phyloP scores from a whole-genome alignment of 495 filamentous ascomycete genomes.

The Copromyces sp. region DNA sequence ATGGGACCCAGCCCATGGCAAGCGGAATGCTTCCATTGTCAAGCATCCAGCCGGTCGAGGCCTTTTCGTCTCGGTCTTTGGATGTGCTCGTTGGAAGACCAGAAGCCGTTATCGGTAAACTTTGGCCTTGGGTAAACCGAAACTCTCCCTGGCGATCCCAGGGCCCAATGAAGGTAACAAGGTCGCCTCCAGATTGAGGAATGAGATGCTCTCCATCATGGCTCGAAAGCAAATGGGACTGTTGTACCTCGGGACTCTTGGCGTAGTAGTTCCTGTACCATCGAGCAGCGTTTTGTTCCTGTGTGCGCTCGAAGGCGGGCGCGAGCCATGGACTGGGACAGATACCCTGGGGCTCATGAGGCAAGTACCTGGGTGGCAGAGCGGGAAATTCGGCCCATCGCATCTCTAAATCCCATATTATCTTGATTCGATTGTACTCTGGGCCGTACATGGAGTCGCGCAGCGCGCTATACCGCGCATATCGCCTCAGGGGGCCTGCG shows the following conservation, averaged over 20 bases:
- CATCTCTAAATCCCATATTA: slow-evolving; percentile 30
- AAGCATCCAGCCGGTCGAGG: slow-evolving; percentile 30
- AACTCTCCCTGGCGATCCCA: slow-evolving; percentile 26
- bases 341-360: slow-evolving; percentile 17
- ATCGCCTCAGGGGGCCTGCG: slow-evolving; percentile 33
- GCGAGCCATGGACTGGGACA: slow-evolving; percentile 33
- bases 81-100: slow-evolving; percentile 10
- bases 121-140: slow-evolving; percentile 21
- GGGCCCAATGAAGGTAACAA: slow-evolving; percentile 28
- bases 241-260: slow-evolving; percentile 11
- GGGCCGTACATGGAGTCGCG: slow-evolving; percentile 37
- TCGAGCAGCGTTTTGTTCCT: slow-evolving; percentile 14
- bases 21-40: slow-evolving; percentile 36
- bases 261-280: slow-evolving; percentile 24
- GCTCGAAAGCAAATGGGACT: slow-evolving; percentile 12
- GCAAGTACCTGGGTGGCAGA: slow-evolving; percentile 26
- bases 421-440: slow-evolving; percentile 23
- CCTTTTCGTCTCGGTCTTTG: slow-evolving; percentile 7
- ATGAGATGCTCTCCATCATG: slow-evolving; percentile 17
- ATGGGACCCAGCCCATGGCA: slow-evolving; percentile 34
- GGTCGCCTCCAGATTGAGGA: slow-evolving; percentile 21
- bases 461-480: slow-evolving; percentile 32
- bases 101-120: slow-evolving; percentile 15
- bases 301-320: slow-evolving; percentile 17
- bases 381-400: slow-evolving; percentile 29